Conservation (phyloP, 208 protist genomes). For the Endotrypanum monterogeii region DNA sequence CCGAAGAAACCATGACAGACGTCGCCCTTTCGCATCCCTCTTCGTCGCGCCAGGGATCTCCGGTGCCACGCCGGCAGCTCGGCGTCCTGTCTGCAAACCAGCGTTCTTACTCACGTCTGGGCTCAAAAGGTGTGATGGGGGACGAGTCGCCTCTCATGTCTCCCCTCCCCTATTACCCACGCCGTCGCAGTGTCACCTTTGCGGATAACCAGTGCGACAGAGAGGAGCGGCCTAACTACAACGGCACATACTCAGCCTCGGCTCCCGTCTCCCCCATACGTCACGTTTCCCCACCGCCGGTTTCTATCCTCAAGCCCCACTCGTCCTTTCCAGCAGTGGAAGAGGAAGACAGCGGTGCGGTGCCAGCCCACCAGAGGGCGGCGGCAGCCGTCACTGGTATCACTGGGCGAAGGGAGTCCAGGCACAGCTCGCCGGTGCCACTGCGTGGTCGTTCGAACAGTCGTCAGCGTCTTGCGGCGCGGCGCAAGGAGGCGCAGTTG, state of each 20-base stretch:
- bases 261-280: slow-evolving; percentile 45
- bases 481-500: slow-evolving; percentile 75
- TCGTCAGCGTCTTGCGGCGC: slow-evolving; percentile 74
- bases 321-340: slow-evolving; percentile 33
- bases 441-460: slow-evolving; percentile 68
- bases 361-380: slow-evolving; percentile 10
- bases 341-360: slow-evolving; percentile 21
- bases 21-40: slow-evolving; percentile 8
- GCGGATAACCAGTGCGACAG: slow-evolving; percentile 44
- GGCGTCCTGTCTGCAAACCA: slow-evolving; percentile 73
- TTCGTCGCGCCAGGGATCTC: slow-evolving; percentile 52
- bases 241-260: slow-evolving; percentile 41
- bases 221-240: slow-evolving; percentile 83
- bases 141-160: slow-evolving; percentile 78
- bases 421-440: slow-evolving; percentile 33
- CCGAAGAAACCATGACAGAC: slow-evolving; percentile 10
- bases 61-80: slow-evolving; percentile 72
- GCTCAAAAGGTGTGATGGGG: slow-evolving; percentile 54
- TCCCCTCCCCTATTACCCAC: slow-evolving; percentile 79
- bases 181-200: slow-evolving; percentile 85
- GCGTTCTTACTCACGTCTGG: slow-evolving; percentile 84
- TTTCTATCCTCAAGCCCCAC: slow-evolving; percentile 53
- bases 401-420: slow-evolving; percentile 5
- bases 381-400: slow-evolving; percentile 14
- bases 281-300: slow-evolving; percentile 44